phyloP scores from a whole-genome alignment of 2,329 filamentous ascomycete species.

The Stachybotrys elegans region DNA sequence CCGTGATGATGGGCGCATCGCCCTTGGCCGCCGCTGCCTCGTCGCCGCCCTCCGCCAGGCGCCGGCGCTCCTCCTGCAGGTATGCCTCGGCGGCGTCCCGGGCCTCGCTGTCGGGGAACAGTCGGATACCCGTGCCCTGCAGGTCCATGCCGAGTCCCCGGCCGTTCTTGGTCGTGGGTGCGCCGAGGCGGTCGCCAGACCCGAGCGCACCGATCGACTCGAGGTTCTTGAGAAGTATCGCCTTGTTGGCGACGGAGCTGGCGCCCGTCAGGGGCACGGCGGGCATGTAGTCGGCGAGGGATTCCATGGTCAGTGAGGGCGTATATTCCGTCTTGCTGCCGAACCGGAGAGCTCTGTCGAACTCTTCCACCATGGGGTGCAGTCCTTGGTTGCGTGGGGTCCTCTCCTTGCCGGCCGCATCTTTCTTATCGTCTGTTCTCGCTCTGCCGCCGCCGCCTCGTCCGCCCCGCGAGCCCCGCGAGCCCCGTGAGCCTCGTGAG shows the following conservation, averaged over 20 bases:
- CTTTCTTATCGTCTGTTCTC: constrained; percentile 11
- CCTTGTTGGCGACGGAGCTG: constrained; percentile 16
- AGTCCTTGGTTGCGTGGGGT: constrained; percentile 19
- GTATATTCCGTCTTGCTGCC: constrained; percentile 23
- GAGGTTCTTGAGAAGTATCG: constrained; percentile 30
- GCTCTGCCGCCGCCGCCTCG: constrained; percentile 9
- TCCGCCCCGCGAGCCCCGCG: constrained; percentile 14
- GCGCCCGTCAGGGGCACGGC: constrained; percentile 18
- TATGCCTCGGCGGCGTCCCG: constrained; percentile 12
- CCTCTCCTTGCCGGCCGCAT: constrained; percentile 16
- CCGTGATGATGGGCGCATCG: constrained; percentile 22
- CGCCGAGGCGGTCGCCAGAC: constrained; percentile 27
- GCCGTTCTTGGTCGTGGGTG: constrained; percentile 22
- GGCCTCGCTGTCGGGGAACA: constrained; percentile 24
- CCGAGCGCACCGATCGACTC: constrained; percentile 28
- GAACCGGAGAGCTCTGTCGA: constrained; percentile 30
- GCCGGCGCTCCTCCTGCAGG: constrained; percentile 7
- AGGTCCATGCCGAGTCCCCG: constrained; percentile 25
- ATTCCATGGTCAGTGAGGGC: constrained; percentile 27
- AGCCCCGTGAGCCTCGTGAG: constrained; percentile 9
- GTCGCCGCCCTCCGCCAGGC: constrained; percentile 9
- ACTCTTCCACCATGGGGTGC: constrained; percentile 27
- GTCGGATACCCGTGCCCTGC: constrained; percentile 19
- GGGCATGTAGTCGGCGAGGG: constrained; percentile 24
- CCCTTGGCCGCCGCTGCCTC: constrained; percentile 8